phyloP scores from a whole-genome alignment of 768 basidiomycete species.

The Phlebiopsis flavidoalba region DNA sequence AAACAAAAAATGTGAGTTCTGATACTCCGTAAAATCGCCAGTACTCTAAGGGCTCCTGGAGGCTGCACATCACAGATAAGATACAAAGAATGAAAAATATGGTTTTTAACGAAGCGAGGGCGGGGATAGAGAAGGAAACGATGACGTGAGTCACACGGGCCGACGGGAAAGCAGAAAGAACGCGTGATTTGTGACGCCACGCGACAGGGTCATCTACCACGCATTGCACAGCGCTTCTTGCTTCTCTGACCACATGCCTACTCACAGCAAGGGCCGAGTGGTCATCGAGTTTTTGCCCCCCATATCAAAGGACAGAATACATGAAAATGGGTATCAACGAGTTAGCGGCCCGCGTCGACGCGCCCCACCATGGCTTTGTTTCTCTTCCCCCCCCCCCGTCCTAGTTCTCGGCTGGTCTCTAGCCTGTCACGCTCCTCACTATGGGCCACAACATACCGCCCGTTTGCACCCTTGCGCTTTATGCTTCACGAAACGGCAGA shows the following conservation, averaged over 20 bases:
- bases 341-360: background rate
- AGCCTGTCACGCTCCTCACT: background rate
- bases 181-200: conserved; percentile 1
- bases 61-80: too few species aligned
- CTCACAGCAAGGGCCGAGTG: background rate
- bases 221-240: background rate
- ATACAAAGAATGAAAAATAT: background rate
- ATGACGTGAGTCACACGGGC: background rate
- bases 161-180: background rate
- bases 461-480: background rate
- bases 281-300: background rate
- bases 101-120: too few species aligned
- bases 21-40: background rate
- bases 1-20: background rate
- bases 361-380: background rate
- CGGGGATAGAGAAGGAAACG: too few species aligned
- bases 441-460: background rate
- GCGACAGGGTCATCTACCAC: background rate
- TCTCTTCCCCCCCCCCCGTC: background rate
- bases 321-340: background rate
- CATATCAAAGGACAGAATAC: too few species aligned
- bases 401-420: background rate
- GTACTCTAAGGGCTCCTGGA: too few species aligned
- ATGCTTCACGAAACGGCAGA: background rate
- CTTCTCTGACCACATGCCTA: background rate